A percentile compares a stretch with the other conserved stretches of the same genome.
Conservation (phyloP, 768 basidiomycete genomes). For the Coprinellus aureogranulatus region DNA sequence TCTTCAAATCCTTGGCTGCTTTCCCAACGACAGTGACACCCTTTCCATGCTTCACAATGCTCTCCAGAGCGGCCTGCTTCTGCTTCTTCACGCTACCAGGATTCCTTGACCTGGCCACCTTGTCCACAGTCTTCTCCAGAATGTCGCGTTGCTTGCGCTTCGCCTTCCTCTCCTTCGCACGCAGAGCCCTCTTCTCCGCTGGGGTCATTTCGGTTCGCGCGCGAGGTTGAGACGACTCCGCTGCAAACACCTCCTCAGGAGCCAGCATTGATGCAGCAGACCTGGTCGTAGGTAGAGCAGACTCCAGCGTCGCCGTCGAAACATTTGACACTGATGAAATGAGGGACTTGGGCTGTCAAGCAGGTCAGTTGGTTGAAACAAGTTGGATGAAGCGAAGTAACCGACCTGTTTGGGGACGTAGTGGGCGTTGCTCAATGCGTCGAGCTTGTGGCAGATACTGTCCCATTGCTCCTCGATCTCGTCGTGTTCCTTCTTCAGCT, state of each 20-base stretch:
- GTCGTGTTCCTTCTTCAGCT: slow-evolving; percentile 82
- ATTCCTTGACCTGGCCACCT: slow-evolving; percentile 55
- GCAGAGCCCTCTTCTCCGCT: slow-evolving; percentile 70
- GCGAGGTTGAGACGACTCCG: slow-evolving; percentile 52
- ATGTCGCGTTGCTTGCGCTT: slow-evolving; percentile 66
- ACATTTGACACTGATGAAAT: slow-evolving; percentile 85
- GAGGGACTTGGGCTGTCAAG: slow-evolving; percentile 73
- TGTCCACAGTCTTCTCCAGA: slow-evolving; percentile 64
- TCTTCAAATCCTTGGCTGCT: slow-evolving; percentile 34
- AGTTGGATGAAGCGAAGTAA: too few relatives aligned
- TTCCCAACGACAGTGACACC: slow-evolving; percentile 90
- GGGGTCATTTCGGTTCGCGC: slow-evolving; percentile 83
- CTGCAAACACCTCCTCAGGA: slow-evolving; percentile 86
- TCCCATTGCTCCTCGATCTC: slow-evolving; percentile 86
- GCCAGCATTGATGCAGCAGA: slow-evolving; percentile 80
- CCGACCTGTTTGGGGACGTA: slow-evolving; percentile 91
- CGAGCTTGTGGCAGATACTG: slow-evolving; percentile 80
- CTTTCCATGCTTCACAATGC: slow-evolving; percentile 78
- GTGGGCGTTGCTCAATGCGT: slow-evolving; percentile 92
- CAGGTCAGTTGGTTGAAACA: too few relatives aligned
- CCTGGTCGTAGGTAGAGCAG: slow-evolving; percentile 82
- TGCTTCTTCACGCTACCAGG: slow-evolving; percentile 65
- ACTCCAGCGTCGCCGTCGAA: slow-evolving; percentile 80
- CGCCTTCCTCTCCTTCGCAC: slow-evolving; percentile 66
- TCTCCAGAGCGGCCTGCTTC: slow-evolving; percentile 80